A percentile compares a stretch with the other conserved stretches of the same genome.
Evolutionary conservation across 2,329 filamentous ascomycete species (phyloP).

Genomic region (Ascochyta viciae-villosae): DNA sequence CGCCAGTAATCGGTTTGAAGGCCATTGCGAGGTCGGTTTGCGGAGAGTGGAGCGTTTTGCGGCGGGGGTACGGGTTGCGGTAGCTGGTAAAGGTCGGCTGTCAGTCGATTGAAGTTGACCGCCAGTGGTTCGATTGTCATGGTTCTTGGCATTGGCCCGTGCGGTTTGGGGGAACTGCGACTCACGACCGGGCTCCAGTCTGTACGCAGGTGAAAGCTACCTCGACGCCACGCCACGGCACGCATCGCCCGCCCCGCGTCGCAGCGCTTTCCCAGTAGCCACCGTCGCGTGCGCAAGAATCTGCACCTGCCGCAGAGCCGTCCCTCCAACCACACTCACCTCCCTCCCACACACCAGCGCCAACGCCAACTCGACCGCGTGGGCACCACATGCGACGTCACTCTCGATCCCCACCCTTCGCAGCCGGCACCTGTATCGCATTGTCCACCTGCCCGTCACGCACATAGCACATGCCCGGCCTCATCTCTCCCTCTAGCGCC

Average conservation of each 20-base stretch:
- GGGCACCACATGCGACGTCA: constrained; percentile 19
- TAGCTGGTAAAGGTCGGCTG: constrained; percentile 38
- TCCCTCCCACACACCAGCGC: not conserved
- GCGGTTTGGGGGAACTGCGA: constrained; percentile 26
- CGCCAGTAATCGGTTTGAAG: constrained; percentile 60
- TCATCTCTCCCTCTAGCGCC: constrained; percentile 39
- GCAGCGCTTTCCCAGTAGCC: constrained; percentile 16
- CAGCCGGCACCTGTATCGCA: constrained; percentile 11
- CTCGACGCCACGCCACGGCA: constrained; percentile 13
- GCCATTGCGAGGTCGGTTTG: constrained; percentile 46
- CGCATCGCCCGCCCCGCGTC: constrained; percentile 11
- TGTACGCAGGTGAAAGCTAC: constrained; percentile 23
- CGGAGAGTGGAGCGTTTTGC: constrained; percentile 39
- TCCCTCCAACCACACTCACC: constrained; percentile 3
- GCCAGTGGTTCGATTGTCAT: constrained; percentile 23
- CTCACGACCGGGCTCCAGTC: constrained; percentile 20
- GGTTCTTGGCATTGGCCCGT: constrained; percentile 20
- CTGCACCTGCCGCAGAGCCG: constrained; percentile 9
- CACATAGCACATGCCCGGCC: constrained; percentile 43
- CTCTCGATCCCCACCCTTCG: constrained; percentile 20
- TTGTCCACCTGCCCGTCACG: constrained; percentile 9
- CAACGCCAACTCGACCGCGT: constrained; percentile 8
- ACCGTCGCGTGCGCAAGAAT: constrained; percentile 13
- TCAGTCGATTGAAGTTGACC: constrained; percentile 35
- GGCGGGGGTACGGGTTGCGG: constrained; percentile 35